Evolutionary conservation across 1,284 basidiomycete genomes (phyloP).

Genomic region (Butyriboletus appendiculatus): DNA sequence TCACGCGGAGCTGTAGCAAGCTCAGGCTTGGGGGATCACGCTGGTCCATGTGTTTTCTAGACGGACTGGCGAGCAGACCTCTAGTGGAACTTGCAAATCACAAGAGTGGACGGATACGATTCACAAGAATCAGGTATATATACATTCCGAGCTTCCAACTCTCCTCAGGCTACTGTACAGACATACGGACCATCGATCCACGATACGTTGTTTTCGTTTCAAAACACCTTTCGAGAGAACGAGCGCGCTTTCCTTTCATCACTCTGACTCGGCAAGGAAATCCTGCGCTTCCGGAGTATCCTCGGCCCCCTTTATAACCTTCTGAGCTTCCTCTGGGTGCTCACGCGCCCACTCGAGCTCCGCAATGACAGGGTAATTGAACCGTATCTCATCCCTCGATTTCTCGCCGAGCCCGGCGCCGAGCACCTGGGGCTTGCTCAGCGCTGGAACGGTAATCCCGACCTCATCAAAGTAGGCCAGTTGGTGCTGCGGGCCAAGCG

Average conservation of each 20-base stretch:
- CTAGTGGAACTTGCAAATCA: background rate
- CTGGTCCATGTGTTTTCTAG: too few species aligned
- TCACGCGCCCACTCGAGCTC: slow-evolving; percentile 10
- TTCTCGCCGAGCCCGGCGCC: background rate
- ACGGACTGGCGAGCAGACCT: background rate
- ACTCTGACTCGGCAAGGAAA: too few species aligned
- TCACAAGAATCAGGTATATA: too few species aligned
- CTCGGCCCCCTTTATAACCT: background rate
- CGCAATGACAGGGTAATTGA: slow-evolving; percentile 5
- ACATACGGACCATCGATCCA: background rate
- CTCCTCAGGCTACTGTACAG: background rate
- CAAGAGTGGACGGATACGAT: background rate
- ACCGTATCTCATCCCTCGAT: background rate
- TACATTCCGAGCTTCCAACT: background rate
- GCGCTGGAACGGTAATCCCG: background rate
- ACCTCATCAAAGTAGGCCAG: background rate
- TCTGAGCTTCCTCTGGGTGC: slow-evolving; percentile 3
- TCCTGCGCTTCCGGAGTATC: background rate
- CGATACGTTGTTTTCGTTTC: too few species aligned
- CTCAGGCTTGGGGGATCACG: too few species aligned
- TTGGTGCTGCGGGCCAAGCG: background rate
- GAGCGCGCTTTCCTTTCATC: too few species aligned
- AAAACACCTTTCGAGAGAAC: too few species aligned
- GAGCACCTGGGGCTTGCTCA: background rate
- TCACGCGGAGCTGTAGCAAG: too few species aligned